Conservation (phyloP, 805 yeast species). For the Spathaspora passalidarum region DNA sequence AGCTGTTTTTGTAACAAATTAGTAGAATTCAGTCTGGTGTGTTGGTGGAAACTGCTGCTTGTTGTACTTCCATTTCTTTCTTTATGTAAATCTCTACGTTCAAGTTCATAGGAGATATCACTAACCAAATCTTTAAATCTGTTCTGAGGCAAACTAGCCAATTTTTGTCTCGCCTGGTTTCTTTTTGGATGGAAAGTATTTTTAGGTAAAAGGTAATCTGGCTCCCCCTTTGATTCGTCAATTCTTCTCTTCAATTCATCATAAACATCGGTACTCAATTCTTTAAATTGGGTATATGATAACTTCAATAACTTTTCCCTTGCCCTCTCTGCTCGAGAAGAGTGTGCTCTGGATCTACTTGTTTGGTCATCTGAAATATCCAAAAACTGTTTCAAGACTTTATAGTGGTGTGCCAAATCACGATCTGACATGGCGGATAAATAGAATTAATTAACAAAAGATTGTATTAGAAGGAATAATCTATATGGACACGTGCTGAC, state of each 20-base stretch:
- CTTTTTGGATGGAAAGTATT: constrained; percentile 84
- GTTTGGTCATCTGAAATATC: constrained; percentile 46
- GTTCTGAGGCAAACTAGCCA: constrained; percentile 75
- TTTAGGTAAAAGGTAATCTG: constrained; percentile 66
- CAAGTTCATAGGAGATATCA: constrained; percentile 85
- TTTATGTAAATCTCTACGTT: constrained; percentile 60
- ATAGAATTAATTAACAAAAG: background rate
- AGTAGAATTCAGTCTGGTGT: background rate
- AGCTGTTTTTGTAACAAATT: background rate
- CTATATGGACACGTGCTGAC: too few species aligned
- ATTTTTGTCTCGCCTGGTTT: constrained; percentile 90
- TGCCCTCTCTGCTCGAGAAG: constrained; percentile 74
- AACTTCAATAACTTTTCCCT: constrained; percentile 80
- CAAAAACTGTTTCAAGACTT: constrained; percentile 49
- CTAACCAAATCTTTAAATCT: constrained; percentile 88
- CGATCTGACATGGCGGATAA: constrained; percentile 22
- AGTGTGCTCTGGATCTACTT: constrained; percentile 37
- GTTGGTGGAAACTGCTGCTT: background rate
- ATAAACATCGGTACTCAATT: constrained; percentile 88
- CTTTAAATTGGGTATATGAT: constrained; percentile 79
- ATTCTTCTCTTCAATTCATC: constrained; percentile 87
- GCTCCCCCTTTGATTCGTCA: constrained; percentile 54
- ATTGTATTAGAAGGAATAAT: too few species aligned
- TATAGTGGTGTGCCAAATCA: constrained; percentile 44
- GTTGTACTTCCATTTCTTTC: background rate